These are phyloP conservation scores for Simplicillium aogashimaense DNA, from an alignment of 2,329 filamentous ascomycete genomes.

Conservation along the genomic window DNA sequence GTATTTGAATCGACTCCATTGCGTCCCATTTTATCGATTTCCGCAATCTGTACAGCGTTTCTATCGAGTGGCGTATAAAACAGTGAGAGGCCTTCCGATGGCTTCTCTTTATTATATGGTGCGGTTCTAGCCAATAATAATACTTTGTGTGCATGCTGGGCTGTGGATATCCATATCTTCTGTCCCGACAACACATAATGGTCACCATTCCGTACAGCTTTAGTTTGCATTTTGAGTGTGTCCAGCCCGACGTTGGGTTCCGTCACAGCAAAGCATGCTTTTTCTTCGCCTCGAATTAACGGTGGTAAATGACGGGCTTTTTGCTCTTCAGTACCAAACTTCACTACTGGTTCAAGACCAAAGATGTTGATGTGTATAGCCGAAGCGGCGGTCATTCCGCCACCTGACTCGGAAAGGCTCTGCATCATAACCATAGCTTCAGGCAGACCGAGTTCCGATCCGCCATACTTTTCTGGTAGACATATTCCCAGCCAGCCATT, in stretches of 20 bases:
- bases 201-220: slow-evolving; percentile 45
- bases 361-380: slow-evolving; percentile 59
- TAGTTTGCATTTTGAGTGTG: slow-evolving; percentile 60
- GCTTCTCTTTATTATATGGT: slow-evolving; percentile 52
- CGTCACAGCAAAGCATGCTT: slow-evolving; percentile 77
- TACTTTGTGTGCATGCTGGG: slow-evolving; percentile 75
- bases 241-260: slow-evolving; percentile 74
- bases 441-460: slow-evolving; percentile 64
- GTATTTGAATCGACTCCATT: slow-evolving; percentile 76
- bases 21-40: slow-evolving; percentile 79
- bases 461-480: slow-evolving; percentile 63
- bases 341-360: slow-evolving; percentile 63
- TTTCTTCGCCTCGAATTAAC: slow-evolving; percentile 60
- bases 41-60: slow-evolving; percentile 50
- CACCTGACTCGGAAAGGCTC: slow-evolving; percentile 66
- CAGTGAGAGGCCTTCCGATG: slow-evolving; percentile 63
- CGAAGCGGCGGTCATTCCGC: slow-evolving; percentile 63
- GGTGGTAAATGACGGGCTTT: slow-evolving; percentile 53
- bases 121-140: slow-evolving; percentile 70
- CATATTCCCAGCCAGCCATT: slow-evolving; percentile 78
- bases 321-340: slow-evolving; percentile 60
- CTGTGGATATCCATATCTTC: slow-evolving; percentile 84
- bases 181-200: slow-evolving; percentile 63
- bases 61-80: slow-evolving; percentile 72
- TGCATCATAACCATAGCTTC: slow-evolving; percentile 85